Evolutionary conservation across 257 asterid genomes (phyloP), one percentile per base, ranked within the genome.

Genomic region (Vinca minor): DNA sequence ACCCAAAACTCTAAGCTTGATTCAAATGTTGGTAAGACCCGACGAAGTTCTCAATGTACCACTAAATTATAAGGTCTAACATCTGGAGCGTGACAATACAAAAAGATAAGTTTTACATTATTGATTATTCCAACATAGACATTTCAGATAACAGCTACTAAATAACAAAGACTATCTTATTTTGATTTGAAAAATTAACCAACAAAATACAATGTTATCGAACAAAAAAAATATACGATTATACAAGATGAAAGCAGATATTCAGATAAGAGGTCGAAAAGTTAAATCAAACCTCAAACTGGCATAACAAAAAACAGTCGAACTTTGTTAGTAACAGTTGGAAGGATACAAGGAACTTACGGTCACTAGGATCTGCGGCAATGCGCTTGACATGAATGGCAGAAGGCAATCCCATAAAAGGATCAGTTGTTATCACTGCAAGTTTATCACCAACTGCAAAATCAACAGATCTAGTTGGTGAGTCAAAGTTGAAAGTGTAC

Each of bases 381-480:
- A 92, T 84, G 54, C 29, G 75, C 72, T 89, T 92, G 69, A 92
- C 79, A 55, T 92, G 98, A 64, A 92, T 89, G 18, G 95, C 89
- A 59, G 96, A 87, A 28, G 96, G 59, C 54, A 69, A 67, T 35
- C 84, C 96, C 96, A 89, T 84, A 63, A 89, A 92, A 21, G 95
- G 96, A 62, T 89, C 98, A 13, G 96, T 85, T 4, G 98, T 89
- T 11, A 92, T 82, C 50, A 89, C 96, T 1, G 80, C 96, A 25
- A 87, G 88, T 74, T 81, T 81, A 71, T 89, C 96, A 10, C 96
- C 98, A 64, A 89, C 74, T 0, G 96, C 62, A 41, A 83, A 77
- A 64, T 92, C 96, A 56, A 85, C 95, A 15, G 95, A 89, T 81
- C 95, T 82, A 9, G 89, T 75, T 3, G 98, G 96, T 2, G 96